Evolutionary conservation across 371 early-diverging fungal genomes (phyloP), one percentile per base, ranked within the genome.

Genomic region (Apophysomyces trapeziformis): DNA sequence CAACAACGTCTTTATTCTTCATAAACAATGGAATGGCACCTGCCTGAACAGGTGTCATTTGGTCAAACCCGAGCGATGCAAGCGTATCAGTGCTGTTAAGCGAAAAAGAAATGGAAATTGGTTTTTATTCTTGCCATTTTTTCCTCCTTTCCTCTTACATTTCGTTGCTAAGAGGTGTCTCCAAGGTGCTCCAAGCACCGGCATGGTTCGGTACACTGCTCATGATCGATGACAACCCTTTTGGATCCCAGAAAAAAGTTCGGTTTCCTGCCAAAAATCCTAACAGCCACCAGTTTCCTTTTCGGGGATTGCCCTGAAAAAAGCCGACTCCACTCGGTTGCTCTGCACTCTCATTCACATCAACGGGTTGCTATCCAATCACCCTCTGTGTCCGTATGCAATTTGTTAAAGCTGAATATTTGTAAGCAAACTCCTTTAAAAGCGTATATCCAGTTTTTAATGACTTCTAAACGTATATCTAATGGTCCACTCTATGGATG

Each of bases 1-100:
- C 99, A 11, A 99, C 94, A 0, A 99, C 99, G 78, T 99, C 99
- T 78, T 97, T 94, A 75, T 95, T 92, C 65, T 88, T 89, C 84
- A 94, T 79, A 68, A 94, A 95, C 8, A 90, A 87, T 3, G 94
- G 96, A 59, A 99, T 96, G 3, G 96, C 90, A 21, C 90, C 85
- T 9, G 92, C 86, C 79, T 81, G 83, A 11, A 72, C 85, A 60
- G 71, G 77, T 62, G 78, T 87, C 83, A 76, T 80, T 62, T 73
- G 65, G 8, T 79, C 74, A 57, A 82, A 82, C 1, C 79, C 78
- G 66, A 82, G 68, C 1, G 70, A 61, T 18, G 70, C 69, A 4
- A 82, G 36, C 5, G 76, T 75, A 0, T 70, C 68, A 37, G 75
- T 56, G 32, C 82, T 82, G 60, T 39, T 45, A 13, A 26, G 41